A percentile compares a stretch with the other conserved stretches of the same genome.
These are phyloP conservation scores for Boletus sp. DNA, from an alignment of 1,284 basidiomycete genomes.

Conservation along the genomic window DNA sequence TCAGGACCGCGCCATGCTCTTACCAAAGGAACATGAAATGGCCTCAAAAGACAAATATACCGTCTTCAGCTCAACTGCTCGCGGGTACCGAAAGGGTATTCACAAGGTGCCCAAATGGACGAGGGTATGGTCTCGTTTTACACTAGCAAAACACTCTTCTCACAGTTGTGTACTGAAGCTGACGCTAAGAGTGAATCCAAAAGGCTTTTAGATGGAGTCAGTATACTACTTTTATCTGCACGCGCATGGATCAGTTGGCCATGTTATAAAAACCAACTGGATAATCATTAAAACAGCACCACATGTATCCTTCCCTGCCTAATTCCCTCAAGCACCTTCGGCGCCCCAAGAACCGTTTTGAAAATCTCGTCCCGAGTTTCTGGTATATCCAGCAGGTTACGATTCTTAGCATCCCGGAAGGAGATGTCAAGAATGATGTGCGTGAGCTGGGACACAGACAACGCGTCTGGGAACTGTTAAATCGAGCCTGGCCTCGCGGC, in stretches of 20 bases:
- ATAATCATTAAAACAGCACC: constrained; percentile 57
- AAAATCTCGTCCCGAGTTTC: constrained; percentile 82
- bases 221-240: constrained; percentile 19
- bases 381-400: constrained; percentile 72
- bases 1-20: constrained; percentile 63
- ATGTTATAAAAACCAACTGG: neutral
- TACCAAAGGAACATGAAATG: constrained; percentile 91
- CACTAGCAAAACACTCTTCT: constrained; percentile 6
- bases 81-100: constrained; percentile 87
- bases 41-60: constrained; percentile 92
- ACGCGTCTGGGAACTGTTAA: constrained; percentile 48
- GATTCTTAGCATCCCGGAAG: constrained; percentile 69
- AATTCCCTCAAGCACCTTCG: constrained; percentile 57
- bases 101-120: constrained; percentile 97
- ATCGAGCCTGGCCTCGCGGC: constrained; percentile 7
- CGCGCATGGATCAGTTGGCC: neutral
- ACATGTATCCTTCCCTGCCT: constrained; percentile 69
- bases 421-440: constrained; percentile 78
- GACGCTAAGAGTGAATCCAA: constrained; percentile 81
- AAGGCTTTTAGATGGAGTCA: constrained; percentile 67
- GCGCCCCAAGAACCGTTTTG: constrained; percentile 61
- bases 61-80: constrained; percentile 69
- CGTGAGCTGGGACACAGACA: constrained; percentile 66
- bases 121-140: constrained; percentile 52
- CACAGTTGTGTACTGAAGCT: constrained; percentile 44